Conservation (phyloP, 78 protist species). For the Isochrysis galbana region DNA sequence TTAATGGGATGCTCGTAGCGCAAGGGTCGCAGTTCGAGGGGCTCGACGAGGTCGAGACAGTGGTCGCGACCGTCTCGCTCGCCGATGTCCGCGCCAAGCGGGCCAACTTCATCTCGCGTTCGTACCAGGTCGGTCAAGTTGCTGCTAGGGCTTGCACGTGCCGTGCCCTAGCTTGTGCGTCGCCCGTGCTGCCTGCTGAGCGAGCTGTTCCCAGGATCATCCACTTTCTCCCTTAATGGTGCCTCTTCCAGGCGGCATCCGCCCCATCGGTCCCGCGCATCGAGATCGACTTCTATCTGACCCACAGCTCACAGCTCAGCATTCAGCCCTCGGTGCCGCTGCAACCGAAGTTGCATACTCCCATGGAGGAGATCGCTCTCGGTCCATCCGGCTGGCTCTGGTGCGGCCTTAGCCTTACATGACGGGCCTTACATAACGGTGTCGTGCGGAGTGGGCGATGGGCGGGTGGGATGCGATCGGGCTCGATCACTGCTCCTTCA, state of each 20-base stretch:
- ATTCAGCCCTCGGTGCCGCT: not conserved
- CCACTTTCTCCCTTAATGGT: too few relatives aligned
- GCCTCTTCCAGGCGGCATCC: not conserved
- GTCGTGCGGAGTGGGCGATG: too few relatives aligned
- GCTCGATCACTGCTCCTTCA: too few relatives aligned
- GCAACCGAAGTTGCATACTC: not conserved
- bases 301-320: not conserved
- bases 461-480: too few relatives aligned
- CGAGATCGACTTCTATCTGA: not conserved
- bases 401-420: too few relatives aligned
- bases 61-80: slow-evolving; percentile 1
- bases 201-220: too few relatives aligned
- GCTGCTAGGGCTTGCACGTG: too few relatives aligned
- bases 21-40: slow-evolving; percentile 75
- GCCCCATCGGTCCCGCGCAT: not conserved
- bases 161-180: too few relatives aligned
- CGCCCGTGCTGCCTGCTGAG: too few relatives aligned
- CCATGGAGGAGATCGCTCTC: slow-evolving; percentile 16
- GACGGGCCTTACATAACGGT: too few relatives aligned
- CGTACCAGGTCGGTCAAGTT: not conserved
- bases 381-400: slow-evolving; percentile 37
- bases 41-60: slow-evolving; percentile 50
- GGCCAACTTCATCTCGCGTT: not conserved
- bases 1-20: slow-evolving; percentile 75
- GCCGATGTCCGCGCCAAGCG: slow-evolving; percentile 4